Conservation (phyloP, 2,329 filamentous ascomycete species). For the Daldinia sp. region DNA sequence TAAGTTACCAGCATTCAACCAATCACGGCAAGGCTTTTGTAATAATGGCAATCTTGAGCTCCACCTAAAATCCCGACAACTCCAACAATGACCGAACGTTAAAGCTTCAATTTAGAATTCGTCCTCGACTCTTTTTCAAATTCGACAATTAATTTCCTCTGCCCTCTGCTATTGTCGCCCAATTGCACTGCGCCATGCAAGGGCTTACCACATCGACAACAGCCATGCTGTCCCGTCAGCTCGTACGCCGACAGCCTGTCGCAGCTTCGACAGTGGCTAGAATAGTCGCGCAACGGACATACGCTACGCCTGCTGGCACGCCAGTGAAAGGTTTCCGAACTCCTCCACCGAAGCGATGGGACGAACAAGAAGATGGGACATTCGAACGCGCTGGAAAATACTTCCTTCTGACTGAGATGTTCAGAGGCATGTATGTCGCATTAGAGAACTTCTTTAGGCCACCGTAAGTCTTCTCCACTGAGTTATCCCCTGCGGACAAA, state of each 20-base stretch:
- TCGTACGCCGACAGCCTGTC: constrained; percentile 49
- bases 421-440: constrained; percentile 97
- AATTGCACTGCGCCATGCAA: constrained; percentile 50
- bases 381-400: constrained; percentile 90
- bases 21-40: constrained; percentile 47
- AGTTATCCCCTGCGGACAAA: background rate
- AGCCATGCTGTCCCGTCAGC: constrained; percentile 51
- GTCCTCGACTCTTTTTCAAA: constrained; percentile 10
- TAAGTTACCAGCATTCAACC: constrained; percentile 22
- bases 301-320: constrained; percentile 80
- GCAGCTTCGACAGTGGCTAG: constrained; percentile 44
- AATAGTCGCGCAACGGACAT: constrained; percentile 56
- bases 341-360: constrained; percentile 79
- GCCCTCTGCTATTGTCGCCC: constrained; percentile 32
- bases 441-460: constrained; percentile 98
- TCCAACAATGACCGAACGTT: constrained; percentile 43
- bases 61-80: constrained; percentile 49
- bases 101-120: constrained; percentile 21
- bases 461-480: constrained; percentile 75
- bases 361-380: constrained; percentile 80
- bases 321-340: constrained; percentile 86
- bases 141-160: constrained; percentile 41
- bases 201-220: constrained; percentile 50
- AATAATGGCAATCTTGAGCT: constrained; percentile 40
- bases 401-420: constrained; percentile 96